Evolutionary conservation across 805 yeast genomes (phyloP), one percentile per base, ranked within the genome.

Genomic region (Starmera caribaea): DNA sequence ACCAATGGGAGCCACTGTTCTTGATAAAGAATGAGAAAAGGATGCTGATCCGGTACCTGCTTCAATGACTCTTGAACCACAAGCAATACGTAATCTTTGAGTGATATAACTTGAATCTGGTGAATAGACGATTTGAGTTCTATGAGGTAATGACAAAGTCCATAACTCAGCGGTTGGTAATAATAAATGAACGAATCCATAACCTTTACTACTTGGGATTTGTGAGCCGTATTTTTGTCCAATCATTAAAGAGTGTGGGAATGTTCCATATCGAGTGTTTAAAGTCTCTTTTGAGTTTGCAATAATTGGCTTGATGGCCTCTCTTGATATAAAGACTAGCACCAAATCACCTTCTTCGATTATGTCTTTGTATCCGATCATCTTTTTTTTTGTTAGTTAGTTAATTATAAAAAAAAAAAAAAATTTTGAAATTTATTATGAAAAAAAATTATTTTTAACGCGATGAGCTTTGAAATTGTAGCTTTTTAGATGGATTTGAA

Each of bases 1-100:
- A 1, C 96, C 95, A 1, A 51, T 53, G 1, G 36, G 36, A 2
- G 47, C 38, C 3, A 84, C 79, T 0, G 92, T 76, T 51, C 99
- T 73, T 2, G 95, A 82, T 58, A 92, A 76, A 0, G 96, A 81
- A 62, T 92, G 99, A 3, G 96, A 83, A 54, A 92, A 86, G 1
- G 96, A 87, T 0, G 94, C 99, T 7, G 96, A 84, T 0, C 98
- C 99, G 0, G 99, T 92, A 30, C 99, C 99, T 1, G 97, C 96
- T 63, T 92, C 99, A 36, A 92, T 81, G 11, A 92, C 94, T 42
- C 76, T 64, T 1, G 87, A 72, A 1, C 90, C 89, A 12, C 85
- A 76, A 15, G 74, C 67, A 40, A 92, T 79, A 35, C 76, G 72
- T 45, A 92, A 64, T 51, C 96, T 66, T 57, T 90, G 96, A 45